Evolutionary conservation across 257 asterid species (phyloP).

Genomic region (Anisodus tanguticus): DNA sequence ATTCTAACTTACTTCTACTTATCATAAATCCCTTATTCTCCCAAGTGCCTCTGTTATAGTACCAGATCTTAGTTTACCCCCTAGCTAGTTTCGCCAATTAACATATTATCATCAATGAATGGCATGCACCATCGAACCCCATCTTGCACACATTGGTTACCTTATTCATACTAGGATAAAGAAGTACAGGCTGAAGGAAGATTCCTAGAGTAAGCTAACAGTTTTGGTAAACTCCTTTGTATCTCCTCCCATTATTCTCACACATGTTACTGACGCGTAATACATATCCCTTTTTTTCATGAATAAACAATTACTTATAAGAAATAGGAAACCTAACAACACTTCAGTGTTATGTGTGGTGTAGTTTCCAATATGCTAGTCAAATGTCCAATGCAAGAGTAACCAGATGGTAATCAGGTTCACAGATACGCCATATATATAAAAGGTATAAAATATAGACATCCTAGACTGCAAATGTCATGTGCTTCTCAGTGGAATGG

Average conservation of each 20-base stretch:
- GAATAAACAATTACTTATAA: not conserved
- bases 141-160: not conserved
- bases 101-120: not conserved
- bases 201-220: not conserved
- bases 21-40: not conserved
- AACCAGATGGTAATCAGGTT: slow-evolving; percentile 5
- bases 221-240: not conserved
- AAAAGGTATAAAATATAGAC: not conserved
- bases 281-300: not conserved
- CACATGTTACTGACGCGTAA: not conserved
- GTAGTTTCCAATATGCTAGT: not conserved
- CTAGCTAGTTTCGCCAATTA: not conserved
- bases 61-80: slow-evolving; percentile 3
- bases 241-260: not conserved
- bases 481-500: slow-evolving; percentile 14
- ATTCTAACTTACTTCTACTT: not conserved
- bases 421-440: slow-evolving; percentile 12
- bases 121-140: not conserved
- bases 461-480: not conserved
- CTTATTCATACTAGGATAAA: not conserved
- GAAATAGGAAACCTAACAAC: not conserved
- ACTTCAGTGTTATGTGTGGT: not conserved
- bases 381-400: slow-evolving; percentile 28
- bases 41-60: not conserved
- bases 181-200: not conserved